Evolutionary conservation across 495 filamentous ascomycete genomes (phyloP), one percentile per base, ranked within the genome.

Genomic region (Letharia columbiana): DNA sequence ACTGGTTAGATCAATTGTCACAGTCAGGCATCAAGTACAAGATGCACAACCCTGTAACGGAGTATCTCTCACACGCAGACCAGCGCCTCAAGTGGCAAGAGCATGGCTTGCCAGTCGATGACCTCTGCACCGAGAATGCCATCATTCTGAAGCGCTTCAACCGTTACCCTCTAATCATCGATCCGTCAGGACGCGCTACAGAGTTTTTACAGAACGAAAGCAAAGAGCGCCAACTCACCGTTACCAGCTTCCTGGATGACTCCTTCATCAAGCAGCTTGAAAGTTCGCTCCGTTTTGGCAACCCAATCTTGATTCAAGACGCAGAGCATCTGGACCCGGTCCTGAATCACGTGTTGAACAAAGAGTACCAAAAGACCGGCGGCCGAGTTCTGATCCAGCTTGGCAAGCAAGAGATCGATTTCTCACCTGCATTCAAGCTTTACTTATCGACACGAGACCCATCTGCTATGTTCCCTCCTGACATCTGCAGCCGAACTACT

Each of bases 321-420:
- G 94, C 94, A 6, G 94, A 99, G 77, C 90, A 98, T 73, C 77
- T 99, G 62, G 94, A 99, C 73, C 94, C 94, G 9, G 89, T 99
- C 62, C 87, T 99, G 71, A 99, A 96, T 74, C 95, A 99, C 72
- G 92, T 99, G 58, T 86, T 99, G 75, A 99, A 99, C 78, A 98
- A 98, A 75, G 94, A 99, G 72, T 98, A 99, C 76, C 94, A 99
- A 76, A 96, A 92, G 79, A 99, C 94, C n/a, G 94, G 94, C 64
- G 94, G 94, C 18, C 92, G 94, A 82, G 94, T 99, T 47, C 84
- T 99, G 59, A 98, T 98, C 66, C 94, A 98, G 74, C 88, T 99
- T 41, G 94, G 94, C 70, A 97, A 93, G 76, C 95, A 99, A 77
- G 92, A 98, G 75, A 99, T 99, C 65, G 94, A 99, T 77, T 98